These are phyloP conservation scores for Ceriops tagal DNA, from an alignment of 345 rosid genomes.

Conservation along the genomic window DNA sequence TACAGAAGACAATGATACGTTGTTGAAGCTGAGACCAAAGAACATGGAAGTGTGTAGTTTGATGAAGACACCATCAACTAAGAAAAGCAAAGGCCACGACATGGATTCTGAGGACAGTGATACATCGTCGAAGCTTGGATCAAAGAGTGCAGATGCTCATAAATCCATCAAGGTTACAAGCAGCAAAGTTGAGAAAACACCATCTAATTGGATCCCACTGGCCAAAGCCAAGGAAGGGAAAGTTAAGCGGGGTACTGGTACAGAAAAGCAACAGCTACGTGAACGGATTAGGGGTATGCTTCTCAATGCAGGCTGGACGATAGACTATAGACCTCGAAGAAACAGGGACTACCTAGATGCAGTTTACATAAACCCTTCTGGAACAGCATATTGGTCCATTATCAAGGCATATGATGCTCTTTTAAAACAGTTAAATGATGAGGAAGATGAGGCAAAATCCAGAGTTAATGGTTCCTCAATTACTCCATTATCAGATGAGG, in stretches of 20 bases:
- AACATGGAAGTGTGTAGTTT: slow-evolving; percentile 33
- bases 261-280: slow-evolving; percentile 88
- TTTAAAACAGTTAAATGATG: slow-evolving; percentile 28
- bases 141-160: neutral
- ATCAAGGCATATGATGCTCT: slow-evolving; percentile 39
- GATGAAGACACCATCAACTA: slow-evolving; percentile 19
- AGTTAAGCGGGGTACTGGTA: slow-evolving; percentile 78
- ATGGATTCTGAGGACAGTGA: slow-evolving; percentile 30
- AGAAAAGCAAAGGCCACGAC: slow-evolving; percentile 6
- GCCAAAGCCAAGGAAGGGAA: slow-evolving; percentile 46
- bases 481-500: slow-evolving; percentile 28
- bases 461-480: slow-evolving; percentile 16
- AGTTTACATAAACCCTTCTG: slow-evolving; percentile 29
- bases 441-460: slow-evolving; percentile 22
- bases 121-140: slow-evolving; percentile 19
- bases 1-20: slow-evolving; percentile 49
- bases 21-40: slow-evolving; percentile 36
- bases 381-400: slow-evolving; percentile 38
- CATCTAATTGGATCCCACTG: slow-evolving; percentile 36
- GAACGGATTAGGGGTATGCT: slow-evolving; percentile 76
- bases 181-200: slow-evolving; percentile 39
- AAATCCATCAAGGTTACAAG: slow-evolving; percentile 20
- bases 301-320: slow-evolving; percentile 31
- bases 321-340: slow-evolving; percentile 37
- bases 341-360: slow-evolving; percentile 38